Conservation (phyloP, 495 filamentous ascomycete species). For the Astrothelium macrocarpum region DNA sequence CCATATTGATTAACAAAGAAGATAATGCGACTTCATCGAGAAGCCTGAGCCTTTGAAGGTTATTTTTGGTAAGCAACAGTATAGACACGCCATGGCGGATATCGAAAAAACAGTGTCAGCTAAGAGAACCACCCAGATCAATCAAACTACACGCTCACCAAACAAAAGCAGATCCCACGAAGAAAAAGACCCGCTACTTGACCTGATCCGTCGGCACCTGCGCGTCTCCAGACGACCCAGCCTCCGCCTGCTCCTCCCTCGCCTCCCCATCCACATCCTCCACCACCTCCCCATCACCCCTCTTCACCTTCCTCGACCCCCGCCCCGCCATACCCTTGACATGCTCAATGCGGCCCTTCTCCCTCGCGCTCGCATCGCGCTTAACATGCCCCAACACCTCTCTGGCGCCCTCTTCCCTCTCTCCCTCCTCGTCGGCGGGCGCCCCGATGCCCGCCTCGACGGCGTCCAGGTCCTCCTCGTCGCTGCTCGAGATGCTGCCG, state of each 20-base stretch:
- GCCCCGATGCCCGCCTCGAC: constrained; percentile 31
- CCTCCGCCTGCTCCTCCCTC: not conserved
- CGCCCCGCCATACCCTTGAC: not conserved
- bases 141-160: not conserved
- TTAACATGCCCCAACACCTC: constrained; percentile 8
- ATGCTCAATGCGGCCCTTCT: constrained; percentile 9
- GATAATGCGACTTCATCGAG: too few relatives aligned
- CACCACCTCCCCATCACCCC: not conserved
- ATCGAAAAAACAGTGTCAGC: not conserved
- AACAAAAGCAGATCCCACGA: too few relatives aligned
- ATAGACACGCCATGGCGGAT: not conserved
- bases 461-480: constrained; percentile 62
- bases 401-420: constrained; percentile 7
- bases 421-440: constrained; percentile 18
- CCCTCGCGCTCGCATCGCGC: constrained; percentile 12
- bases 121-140: not conserved
- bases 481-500: constrained; percentile 53
- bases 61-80: not conserved
- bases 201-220: not conserved
- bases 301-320: not conserved
- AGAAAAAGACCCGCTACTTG: not conserved
- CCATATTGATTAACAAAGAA: too few relatives aligned
- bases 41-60: too few relatives aligned
- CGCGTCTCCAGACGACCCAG: not conserved
- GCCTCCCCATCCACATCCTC: not conserved